phyloP scores from a whole-genome alignment of 108 stramenopile species.

The Cafeteria roenbergensis region DNA sequence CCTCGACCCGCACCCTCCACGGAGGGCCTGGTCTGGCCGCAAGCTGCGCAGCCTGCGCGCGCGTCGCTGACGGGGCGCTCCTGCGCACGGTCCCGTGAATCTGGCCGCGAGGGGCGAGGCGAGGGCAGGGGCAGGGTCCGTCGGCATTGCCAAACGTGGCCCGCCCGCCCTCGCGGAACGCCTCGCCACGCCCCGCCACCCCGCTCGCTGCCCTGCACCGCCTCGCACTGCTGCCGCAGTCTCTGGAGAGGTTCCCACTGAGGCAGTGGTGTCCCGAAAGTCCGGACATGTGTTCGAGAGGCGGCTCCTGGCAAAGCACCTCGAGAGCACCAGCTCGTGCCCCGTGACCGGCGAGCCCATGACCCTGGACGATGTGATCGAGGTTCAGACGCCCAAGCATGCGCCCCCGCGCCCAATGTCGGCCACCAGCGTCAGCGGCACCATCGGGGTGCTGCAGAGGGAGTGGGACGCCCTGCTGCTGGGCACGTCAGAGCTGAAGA shows the following conservation, averaged over 20 bases:
- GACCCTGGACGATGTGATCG: background rate
- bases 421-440: slow-evolving; percentile 43
- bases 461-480: slow-evolving; percentile 76
- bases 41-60: too few relatives aligned
- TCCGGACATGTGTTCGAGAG: slow-evolving; percentile 23
- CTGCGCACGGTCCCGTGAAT: too few relatives aligned
- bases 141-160: too few relatives aligned
- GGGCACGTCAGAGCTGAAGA: slow-evolving; percentile 66
- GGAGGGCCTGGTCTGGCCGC: too few relatives aligned
- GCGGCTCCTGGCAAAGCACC: slow-evolving; percentile 20
- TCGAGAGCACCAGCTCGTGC: slow-evolving; percentile 4
- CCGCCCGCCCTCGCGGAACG: too few relatives aligned
- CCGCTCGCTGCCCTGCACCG: too few relatives aligned
- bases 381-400: slow-evolving; percentile 4
- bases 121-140: too few relatives aligned
- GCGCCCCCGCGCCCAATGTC: slow-evolving; percentile 12
- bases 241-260: slow-evolving; percentile 22
- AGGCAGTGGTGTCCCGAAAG: slow-evolving; percentile 22
- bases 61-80: too few relatives aligned
- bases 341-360: slow-evolving; percentile 15
- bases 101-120: too few relatives aligned
- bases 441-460: slow-evolving; percentile 48
- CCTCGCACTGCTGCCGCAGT: slow-evolving; percentile 12
- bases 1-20: too few relatives aligned
- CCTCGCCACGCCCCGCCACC: too few relatives aligned